Conservation (phyloP, 2,329 filamentous ascomycete genomes). For the Verticillium nonalfalfae region DNA sequence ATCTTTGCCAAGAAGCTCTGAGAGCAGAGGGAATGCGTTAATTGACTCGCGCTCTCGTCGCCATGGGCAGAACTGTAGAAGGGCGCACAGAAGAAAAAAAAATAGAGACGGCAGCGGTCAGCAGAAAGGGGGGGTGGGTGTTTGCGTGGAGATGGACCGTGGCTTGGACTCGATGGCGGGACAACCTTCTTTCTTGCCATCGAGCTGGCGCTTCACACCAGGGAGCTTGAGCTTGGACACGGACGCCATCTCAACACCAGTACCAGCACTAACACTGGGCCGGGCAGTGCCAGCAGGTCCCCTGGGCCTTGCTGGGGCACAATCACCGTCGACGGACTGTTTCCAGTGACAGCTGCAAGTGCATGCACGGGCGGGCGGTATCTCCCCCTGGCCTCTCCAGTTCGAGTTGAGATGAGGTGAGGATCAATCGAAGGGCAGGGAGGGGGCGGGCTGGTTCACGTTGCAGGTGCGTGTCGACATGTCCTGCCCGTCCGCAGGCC, state of each 20-base stretch:
- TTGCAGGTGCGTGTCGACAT: background rate
- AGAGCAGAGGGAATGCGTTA: background rate
- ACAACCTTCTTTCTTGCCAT: background rate
- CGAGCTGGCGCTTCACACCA: background rate
- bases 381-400: background rate
- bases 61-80: background rate
- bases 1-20: background rate
- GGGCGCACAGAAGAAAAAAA: background rate
- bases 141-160: background rate
- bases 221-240: background rate
- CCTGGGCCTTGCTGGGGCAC: background rate
- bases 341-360: background rate
- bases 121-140: background rate
- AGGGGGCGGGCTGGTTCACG: background rate
- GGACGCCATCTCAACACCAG: background rate
- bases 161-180: background rate
- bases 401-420: background rate
- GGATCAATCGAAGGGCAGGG: background rate
- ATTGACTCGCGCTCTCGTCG: background rate
- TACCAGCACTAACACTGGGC: background rate
- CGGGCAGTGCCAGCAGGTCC: background rate
- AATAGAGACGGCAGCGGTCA: background rate
- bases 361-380: background rate
- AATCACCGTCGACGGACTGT: background rate
- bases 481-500: background rate